Percentiles rank a stretch among this genome's conserved stretches.
phyloP scores from a whole-genome alignment of 306 rosid species.

The Trifolium fragiferum region DNA sequence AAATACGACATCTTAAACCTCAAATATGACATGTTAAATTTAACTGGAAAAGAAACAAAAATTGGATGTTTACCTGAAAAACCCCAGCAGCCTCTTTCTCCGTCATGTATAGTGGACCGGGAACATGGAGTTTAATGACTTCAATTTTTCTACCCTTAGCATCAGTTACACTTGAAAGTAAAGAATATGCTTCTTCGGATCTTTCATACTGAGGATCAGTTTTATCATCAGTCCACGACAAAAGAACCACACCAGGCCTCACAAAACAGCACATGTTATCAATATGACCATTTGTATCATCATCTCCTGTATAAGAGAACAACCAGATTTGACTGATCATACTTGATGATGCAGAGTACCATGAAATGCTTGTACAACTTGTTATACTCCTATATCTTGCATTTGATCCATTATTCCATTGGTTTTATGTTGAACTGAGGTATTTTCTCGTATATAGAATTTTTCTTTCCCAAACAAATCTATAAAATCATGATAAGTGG shows the following conservation, averaged over 20 bases:
- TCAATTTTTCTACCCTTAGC: conserved; percentile 80
- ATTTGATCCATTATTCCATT: neutral
- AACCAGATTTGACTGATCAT: conserved; percentile 21
- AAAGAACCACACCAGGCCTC: conserved; percentile 85
- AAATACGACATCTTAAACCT: conserved; percentile 10
- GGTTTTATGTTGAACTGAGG: conserved; percentile 15
- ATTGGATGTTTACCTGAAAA: conserved; percentile 52
- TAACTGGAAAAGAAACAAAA: conserved; percentile 25
- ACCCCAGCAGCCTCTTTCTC: conserved; percentile 79
- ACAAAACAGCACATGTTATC: conserved; percentile 95
- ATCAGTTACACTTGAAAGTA: conserved; percentile 71
- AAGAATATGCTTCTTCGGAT: conserved; percentile 68
- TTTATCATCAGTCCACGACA: conserved; percentile 88
- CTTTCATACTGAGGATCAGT: conserved; percentile 86
- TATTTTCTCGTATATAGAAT: neutral
- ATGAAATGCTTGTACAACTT: conserved; percentile 33
- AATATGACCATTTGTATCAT: conserved; percentile 94
- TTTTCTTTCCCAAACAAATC: conserved; percentile 1
- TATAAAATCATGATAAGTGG: conserved; percentile 27
- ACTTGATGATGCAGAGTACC: conserved; percentile 1
- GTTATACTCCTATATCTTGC: neutral
- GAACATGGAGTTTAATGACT: conserved; percentile 78
- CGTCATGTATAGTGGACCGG: conserved; percentile 78
- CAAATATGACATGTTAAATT: neutral
- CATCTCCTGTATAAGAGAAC: conserved; percentile 72